Evolutionary conservation across 441 rosid species (phyloP), one percentile per base, ranked within the genome.

Genomic region (Gossypium schwendimanii): DNA sequence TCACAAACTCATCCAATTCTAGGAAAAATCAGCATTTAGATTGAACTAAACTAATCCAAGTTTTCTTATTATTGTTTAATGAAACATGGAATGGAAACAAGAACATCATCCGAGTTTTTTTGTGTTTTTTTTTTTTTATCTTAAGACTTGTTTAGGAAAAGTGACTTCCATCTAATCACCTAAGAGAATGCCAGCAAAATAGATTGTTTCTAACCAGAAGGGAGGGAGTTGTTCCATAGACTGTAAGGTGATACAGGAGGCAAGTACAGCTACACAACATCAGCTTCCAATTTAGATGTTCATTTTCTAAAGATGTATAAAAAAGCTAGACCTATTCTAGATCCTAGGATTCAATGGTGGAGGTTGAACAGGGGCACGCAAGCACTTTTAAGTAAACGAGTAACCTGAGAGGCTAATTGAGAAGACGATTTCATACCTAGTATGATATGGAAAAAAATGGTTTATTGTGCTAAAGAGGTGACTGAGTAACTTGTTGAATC

Each of bases 221-320:
- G 33, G 62, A 57, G 62, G 33, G 33, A 57, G n/a, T 57, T 57
- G 62, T 57, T 57, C 33, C 62, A 57, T 24, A 23, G 62, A 57
- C 62, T 23, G 7, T 2, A 53, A 54, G 26, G 26, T 54, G 26
- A 54, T 33, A 33, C 5, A 12, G 0, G 59, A 24, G 1, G 6
- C 24, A 18, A 58, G 18, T 12, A 3, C 26, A 23, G 63, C 36
- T 12, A 6, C 31, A 2, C 9, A 58, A 58, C 17, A 58, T 14
- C 7, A 11, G 36, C 39, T 1, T 58, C 18, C 24, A 24, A 7
- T 58, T 58, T 58, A 12, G 62, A 14, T 24, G 18, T 24, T 24
- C 17, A 26, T 24, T 58, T 58, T 12, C 26, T 5, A 23, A 24
- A 24, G 18, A 24, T 17, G 2, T 24, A 12, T 12, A 24, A 24